Base-by-base conservation (phyloP, 1,284 basidiomycete genomes). In the Paramarasmius palmivorus region DNA sequence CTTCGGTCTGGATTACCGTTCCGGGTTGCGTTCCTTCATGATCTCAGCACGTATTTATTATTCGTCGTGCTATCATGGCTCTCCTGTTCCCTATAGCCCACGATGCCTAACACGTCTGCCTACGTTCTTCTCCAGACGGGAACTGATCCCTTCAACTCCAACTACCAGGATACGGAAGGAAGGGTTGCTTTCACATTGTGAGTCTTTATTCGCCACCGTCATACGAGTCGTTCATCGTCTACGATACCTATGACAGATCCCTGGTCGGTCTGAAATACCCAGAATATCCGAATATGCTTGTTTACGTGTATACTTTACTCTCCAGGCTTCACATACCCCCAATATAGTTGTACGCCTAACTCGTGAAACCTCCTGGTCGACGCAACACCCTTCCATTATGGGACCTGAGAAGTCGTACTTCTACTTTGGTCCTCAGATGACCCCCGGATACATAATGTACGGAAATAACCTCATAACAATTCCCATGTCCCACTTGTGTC, bases 1-100 rank as follows among this genome's bases (percentile, higher is more conserved):
- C 29, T 32, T 32, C 29, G 29, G 29, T 6, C 29, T 32, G 7
- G 29, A 32, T 32, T 32, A 32, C 29, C 29, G 29, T 98, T 3
- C 96, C 97, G 64, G 94, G 91, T 46, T 96, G 79, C 53, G 75
- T 77, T 1, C 77, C 78, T 52, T 82, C 79, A 3, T 81, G 85
- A 1, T 83, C 88, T 32, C 83, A 77, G 58, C 89, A 88, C 57
- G 83, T 46, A 46, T 46, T 46, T 46, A 46, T 46, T 46, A 23
- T 17, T 46, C 44, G 25, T 17, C 44, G 29, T 19, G 44, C 25
- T 46, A 46, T 46, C 44, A 46, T 46, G 44, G 26, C 25, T n/a
- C 25, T 29, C 19, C 15, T 26, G n/a, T 32, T 32, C 44, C 42
- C 23, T 29, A 26, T 29, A 23, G 25, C 29, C 34, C 57, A 56